These are phyloP conservation scores for Metarhizium robertsii DNA, from an alignment of 2,329 filamentous ascomycete species.

Conservation along the genomic window DNA sequence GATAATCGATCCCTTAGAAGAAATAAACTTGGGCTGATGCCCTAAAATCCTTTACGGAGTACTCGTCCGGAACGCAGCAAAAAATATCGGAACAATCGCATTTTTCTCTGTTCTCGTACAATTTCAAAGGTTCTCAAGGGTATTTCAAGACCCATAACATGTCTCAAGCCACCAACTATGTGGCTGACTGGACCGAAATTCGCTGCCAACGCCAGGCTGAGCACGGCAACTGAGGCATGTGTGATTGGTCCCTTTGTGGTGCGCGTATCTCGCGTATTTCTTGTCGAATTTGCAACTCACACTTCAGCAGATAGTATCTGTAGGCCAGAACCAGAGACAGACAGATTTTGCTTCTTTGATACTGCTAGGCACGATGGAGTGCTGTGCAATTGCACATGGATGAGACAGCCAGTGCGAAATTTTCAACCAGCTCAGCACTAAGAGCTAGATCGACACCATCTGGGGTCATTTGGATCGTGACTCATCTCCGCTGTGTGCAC, in stretches of 20 bases:
- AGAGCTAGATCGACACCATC: too few species aligned
- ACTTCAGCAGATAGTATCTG: not conserved
- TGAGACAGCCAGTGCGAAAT: not conserved
- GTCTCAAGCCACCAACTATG: not conserved
- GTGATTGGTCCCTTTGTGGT: not conserved
- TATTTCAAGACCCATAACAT: not conserved
- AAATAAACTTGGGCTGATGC: too few species aligned
- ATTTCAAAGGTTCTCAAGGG: not conserved
- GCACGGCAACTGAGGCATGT: not conserved
- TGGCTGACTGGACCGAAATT: not conserved
- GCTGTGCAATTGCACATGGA: not conserved
- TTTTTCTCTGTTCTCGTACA: not conserved
- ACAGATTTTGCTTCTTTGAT: not conserved
- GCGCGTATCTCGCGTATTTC: not conserved
- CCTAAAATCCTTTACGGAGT: not conserved
- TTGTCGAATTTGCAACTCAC: not conserved
- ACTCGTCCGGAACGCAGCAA: not conserved
- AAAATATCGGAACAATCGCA: not conserved
- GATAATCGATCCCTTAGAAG: too few species aligned
- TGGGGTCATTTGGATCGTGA: not conserved
- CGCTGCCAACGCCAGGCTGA: not conserved
- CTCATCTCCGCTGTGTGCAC: not conserved
- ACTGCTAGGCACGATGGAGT: not conserved
- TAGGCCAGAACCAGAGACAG: not conserved
- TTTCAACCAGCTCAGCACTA: too few species aligned